A percentile compares a stretch with the other conserved stretches of the same genome.
phyloP scores from a whole-genome alignment of 208 protist genomes.

The Herpetomonas samuelpessoai region DNA sequence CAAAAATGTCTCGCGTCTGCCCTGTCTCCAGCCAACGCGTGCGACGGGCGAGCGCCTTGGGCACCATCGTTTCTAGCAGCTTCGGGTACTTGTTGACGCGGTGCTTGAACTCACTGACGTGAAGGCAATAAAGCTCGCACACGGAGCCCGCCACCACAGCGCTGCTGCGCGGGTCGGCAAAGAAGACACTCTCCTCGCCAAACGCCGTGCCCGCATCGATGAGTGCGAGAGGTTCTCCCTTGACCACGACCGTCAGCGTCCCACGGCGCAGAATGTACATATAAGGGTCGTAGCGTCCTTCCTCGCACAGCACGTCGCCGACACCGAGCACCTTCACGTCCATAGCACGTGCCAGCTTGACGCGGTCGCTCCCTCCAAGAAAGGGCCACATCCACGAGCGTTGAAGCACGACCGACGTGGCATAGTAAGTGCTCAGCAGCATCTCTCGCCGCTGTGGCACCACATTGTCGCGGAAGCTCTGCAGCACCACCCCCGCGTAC shows the following conservation, averaged over 20 bases:
- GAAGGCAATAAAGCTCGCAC: conserved; percentile 82
- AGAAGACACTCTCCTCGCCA: conserved; percentile 79
- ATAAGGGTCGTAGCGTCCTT: conserved; percentile 60
- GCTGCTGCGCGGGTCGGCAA: conserved; percentile 74
- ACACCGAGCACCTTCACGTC: conserved; percentile 63
- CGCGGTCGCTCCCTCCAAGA: conserved; percentile 66
- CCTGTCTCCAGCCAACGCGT: conserved; percentile 66
- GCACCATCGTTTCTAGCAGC: conserved; percentile 34
- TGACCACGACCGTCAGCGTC: conserved; percentile 52
- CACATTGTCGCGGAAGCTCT: conserved; percentile 46
- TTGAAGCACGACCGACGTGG: conserved; percentile 68
- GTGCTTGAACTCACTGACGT: conserved; percentile 44
- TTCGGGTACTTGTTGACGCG: conserved; percentile 63
- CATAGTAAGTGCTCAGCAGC: conserved; percentile 57
- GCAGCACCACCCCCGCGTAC: conserved; percentile 32
- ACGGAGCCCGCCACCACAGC: conserved; percentile 60
- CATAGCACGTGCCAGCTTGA: conserved; percentile 72
- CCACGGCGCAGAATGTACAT: conserved; percentile 85
- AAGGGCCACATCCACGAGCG: conserved; percentile 86
- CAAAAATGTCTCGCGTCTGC: conserved; percentile 57
- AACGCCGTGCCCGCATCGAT: conserved; percentile 68
- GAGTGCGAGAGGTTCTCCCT: conserved; percentile 57
- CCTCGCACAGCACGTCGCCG: conserved; percentile 71
- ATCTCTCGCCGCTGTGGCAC: conserved; percentile 62
- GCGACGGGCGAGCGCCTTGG: conserved; percentile 52